Base-by-base conservation (phyloP, 495 filamentous ascomycete species). In the Neurospora discreta region DNA sequence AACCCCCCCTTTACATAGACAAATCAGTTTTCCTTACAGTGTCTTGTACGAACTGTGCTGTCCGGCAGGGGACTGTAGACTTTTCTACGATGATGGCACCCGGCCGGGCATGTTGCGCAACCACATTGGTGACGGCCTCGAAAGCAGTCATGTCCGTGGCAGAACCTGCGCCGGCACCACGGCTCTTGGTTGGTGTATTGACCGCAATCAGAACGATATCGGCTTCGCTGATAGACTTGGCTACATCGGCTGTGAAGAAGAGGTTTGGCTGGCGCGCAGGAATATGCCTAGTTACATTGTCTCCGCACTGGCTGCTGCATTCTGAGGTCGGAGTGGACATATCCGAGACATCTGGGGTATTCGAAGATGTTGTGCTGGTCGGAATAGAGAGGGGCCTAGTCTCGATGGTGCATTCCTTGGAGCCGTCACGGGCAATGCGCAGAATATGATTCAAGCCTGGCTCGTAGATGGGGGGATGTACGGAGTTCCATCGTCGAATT, bases 11-110 rank as follows among this genome's bases (percentile, higher is more conserved):
- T 36, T 65, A 30, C 23, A 4, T 36, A 15, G 9, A 33, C 8
- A 43, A 33, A 44, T 69, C 52, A 72, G 73, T 20, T 18, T 20
- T 52, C 38, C 84, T 82, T 78, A 89, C 88, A 69, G 88, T 91
- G 70, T 88, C 84, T 68, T 87, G 84, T n/a, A 94, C 86, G 11
- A 87, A 83, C 68, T 93, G 83, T 2, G 92, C 89, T 7, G 92
- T 95, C 43, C 90, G 83, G 76, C 90, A 92, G 3, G 92, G 92
- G 40, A 95, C 92, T 0, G 92, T 95, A 40, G 87, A 90, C 80
- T 94, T 94, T 80, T 94, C 92, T 5, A 94, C 92, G 30, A 95
- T 84, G 71, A 93, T 92, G 60, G 90, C 89, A 41, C 90, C 90
- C 5, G 85, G 81, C 42, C 84, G 87, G 5, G 91, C 89, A 68